Percentiles rank a stretch among this genome's conserved stretches.
Conservation (phyloP, 441 rosid genomes). For the Gossypium davidsonii region DNA sequence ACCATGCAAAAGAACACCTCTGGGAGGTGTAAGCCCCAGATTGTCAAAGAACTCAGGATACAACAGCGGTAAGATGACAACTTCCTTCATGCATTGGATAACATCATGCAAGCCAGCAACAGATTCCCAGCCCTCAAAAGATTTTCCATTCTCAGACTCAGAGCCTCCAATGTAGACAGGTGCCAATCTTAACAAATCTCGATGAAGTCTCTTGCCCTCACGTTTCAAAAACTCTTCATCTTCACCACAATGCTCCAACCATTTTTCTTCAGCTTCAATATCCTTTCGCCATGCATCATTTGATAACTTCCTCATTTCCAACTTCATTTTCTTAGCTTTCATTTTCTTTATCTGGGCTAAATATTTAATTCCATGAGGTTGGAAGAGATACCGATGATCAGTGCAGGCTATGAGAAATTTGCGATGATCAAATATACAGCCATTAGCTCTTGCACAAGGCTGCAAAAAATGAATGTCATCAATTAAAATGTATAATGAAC, state of each 20-base stretch:
- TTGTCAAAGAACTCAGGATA: conserved; percentile 92
- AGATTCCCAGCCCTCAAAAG: conserved; percentile 91
- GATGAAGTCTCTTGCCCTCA: conserved; percentile 88
- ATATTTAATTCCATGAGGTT: conserved; percentile 65
- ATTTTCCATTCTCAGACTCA: conserved; percentile 48
- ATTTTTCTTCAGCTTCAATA: conserved; percentile 92
- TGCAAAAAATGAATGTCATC: conserved; percentile 28
- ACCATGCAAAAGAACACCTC: conserved; percentile 97
- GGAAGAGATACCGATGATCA: conserved; percentile 80
- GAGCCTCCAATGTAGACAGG: conserved; percentile 93
- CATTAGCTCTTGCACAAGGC: conserved; percentile 29
- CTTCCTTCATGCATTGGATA: conserved; percentile 92
- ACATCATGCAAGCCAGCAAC: conserved; percentile 98
- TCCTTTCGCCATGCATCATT: conserved; percentile 91
- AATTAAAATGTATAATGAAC: conserved; percentile 17
- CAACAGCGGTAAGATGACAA: conserved; percentile 81
- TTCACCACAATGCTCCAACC: conserved; percentile 98
- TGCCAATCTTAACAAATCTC: conserved; percentile 90
- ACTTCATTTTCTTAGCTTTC: conserved; percentile 75
- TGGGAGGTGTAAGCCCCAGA: conserved; percentile 88
- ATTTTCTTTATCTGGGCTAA: conserved; percentile 57
- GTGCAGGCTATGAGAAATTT: conserved; percentile 99
- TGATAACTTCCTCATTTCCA: conserved; percentile 66
- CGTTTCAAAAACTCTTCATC: conserved; percentile 98
- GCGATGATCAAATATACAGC: conserved; percentile 95